Conservation (phyloP, 2,329 filamentous ascomycete genomes). For the Chaetothyriales sp. region DNA sequence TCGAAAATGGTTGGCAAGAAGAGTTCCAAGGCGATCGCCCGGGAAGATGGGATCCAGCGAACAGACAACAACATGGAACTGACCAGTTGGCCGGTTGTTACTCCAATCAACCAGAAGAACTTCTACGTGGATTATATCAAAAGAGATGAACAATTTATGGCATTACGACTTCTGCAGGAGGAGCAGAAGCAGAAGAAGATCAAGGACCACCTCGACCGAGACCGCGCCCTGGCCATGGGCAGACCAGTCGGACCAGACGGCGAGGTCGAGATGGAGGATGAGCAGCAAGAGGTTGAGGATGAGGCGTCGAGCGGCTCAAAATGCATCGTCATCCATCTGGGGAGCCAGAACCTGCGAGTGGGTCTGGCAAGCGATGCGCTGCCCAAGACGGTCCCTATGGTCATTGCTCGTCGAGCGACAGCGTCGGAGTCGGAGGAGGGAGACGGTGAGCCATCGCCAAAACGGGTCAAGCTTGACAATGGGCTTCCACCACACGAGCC, state of each 20-base stretch:
- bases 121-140: conserved; percentile 99
- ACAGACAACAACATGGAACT: conserved; percentile 98
- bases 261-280: conserved; percentile 45
- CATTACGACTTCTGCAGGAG: conserved; percentile 74
- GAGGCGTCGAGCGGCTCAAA: conserved; percentile 64
- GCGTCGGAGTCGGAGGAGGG: conserved; percentile 72
- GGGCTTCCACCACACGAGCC: conserved; percentile 31
- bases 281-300: conserved; percentile 40
- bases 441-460: conserved; percentile 62
- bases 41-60: conserved; percentile 52
- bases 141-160: conserved; percentile 88
- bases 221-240: conserved; percentile 65
- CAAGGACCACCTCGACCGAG: conserved; percentile 72
- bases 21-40: conserved; percentile 39
- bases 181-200: conserved; percentile 70
- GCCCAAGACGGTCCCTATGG: conserved; percentile 87
- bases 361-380: conserved; percentile 91
- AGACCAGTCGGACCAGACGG: conserved; percentile 32
- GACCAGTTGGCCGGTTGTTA: conserved; percentile 81
- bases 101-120: conserved; percentile 97
- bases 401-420: conserved; percentile 63
- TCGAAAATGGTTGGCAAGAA: conserved; percentile 49
- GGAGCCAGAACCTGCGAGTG: conserved; percentile 87
- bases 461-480: conserved; percentile 45
- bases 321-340: conserved; percentile 86